Base-by-base conservation (phyloP, 2,329 filamentous ascomycete genomes). In the Aspergillus intermedius region DNA sequence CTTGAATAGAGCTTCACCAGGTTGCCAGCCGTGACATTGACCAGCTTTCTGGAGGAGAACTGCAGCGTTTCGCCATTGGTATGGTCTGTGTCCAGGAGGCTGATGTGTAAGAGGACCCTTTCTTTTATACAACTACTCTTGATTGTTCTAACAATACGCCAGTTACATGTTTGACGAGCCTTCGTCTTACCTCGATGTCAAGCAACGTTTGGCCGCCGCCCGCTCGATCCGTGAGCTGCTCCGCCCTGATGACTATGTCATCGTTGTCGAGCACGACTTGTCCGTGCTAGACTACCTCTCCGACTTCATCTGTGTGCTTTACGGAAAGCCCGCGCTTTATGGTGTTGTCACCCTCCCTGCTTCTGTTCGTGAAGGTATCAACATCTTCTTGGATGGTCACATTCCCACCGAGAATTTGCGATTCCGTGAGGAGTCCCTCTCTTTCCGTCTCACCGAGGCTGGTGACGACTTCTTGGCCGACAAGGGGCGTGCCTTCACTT, bases 91-190 rank as follows among this genome's bases (percentile, higher is more conserved):
- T 97, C 19, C 91, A 97, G 70, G 84, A 95, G 64, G 91, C 91
- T 59, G 93, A 98, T 69, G 89, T 95, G 75, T 83, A 76, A 65
- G 78, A 66, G 44, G 10, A 6, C 25, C 15, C 8, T n/a, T 28
- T 13, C 44, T 13, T 42, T 52, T 21, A 47, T 6, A 35, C 43
- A 40, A 40, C 2, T 37, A 2, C 50, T 35, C 22, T 8, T 9
- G 44, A 28, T 4, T 12, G 32, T 34, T 35, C 57, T 61, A 42
- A 65, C 45, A 41, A 28, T 8, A 3, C n/a, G 44, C 6, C 57
- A 81, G 75, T 9, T 98, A 98, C 79, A 97, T 98, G 93, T 98
- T 98, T 64, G 93, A 98, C 72, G 93, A 98, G 77, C 94, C 94
- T 15, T 97, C 91, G 37, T 98, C 93, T 34, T 98, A 96, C 73